phyloP scores from a whole-genome alignment of 768 basidiomycete species.

The Suillus lakei region DNA sequence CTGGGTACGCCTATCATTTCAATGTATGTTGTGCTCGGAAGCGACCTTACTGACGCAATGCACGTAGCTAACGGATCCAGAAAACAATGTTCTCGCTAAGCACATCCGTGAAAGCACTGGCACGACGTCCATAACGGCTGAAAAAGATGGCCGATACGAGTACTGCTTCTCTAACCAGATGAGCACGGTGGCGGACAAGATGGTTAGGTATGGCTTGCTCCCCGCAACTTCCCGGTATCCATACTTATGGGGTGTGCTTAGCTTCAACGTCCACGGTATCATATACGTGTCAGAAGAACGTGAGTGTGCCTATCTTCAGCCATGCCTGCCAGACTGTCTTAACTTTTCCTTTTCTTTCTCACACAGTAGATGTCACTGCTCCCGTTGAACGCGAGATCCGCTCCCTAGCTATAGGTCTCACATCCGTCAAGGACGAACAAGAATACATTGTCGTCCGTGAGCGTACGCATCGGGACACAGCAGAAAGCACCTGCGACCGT shows the following conservation, averaged over 20 bases:
- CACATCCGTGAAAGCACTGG: constrained; percentile 90
- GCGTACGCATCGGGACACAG: constrained; percentile 90
- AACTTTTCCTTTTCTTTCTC: constrained; percentile 1
- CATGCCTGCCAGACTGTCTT: not conserved
- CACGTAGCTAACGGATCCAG: constrained; percentile 80
- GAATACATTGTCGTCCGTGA: constrained; percentile 98
- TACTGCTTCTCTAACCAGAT: constrained; percentile 99
- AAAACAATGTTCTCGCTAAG: constrained; percentile 67
- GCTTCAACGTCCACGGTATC: constrained; percentile 98
- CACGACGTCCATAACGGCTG: constrained; percentile 84
- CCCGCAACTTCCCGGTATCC: constrained; percentile 3
- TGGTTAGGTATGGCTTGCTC: constrained; percentile 67
- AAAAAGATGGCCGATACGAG: constrained; percentile 84
- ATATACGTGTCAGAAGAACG: constrained; percentile 93
- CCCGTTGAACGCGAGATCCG: constrained; percentile 98
- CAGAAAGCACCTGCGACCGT: constrained; percentile 89
- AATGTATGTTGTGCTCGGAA: not conserved
- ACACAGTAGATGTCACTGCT: constrained; percentile 72
- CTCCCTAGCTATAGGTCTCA: constrained; percentile 75
- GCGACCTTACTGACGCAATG: constrained; percentile 9
- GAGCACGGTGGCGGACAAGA: constrained; percentile 95
- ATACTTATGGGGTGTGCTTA: constrained; percentile 33
- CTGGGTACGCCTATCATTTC: constrained; percentile 60
- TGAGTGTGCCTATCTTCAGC: constrained; percentile 34
- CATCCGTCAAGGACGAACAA: constrained; percentile 96